A percentile compares a stretch with the other conserved stretches of the same genome.
Conservation (phyloP, 306 rosid species). For the Vicia faba region DNA sequence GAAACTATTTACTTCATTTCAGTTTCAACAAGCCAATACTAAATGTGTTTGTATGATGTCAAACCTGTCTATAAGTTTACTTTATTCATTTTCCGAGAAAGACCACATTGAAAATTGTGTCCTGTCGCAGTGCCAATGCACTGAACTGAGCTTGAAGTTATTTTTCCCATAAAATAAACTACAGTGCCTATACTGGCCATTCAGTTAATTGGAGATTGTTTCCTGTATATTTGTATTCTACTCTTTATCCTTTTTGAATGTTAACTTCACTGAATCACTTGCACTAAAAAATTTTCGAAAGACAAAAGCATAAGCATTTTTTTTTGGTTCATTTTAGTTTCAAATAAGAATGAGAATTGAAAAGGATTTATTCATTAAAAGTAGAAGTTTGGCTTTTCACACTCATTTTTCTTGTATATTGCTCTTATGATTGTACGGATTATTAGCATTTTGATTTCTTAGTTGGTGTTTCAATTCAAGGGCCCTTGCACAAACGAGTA, state of each 20-base stretch:
- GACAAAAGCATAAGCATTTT: not conserved
- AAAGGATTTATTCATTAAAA: slow-evolving; percentile 6
- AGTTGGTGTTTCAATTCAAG: slow-evolving; percentile 19
- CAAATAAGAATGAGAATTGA: slow-evolving; percentile 24
- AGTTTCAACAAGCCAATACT: slow-evolving; percentile 15
- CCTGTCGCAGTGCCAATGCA: slow-evolving; percentile 2
- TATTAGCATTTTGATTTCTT: slow-evolving; percentile 20
- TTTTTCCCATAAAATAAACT: not conserved
- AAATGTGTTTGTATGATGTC: not conserved
- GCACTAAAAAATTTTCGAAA: not conserved
- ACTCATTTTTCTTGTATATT: slow-evolving; percentile 9
- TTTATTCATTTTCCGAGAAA: slow-evolving; percentile 9
- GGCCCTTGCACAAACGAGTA: slow-evolving; percentile 9
- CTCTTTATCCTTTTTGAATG: slow-evolving; percentile 4
- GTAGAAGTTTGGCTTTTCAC: not conserved
- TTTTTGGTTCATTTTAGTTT: slow-evolving; percentile 1
- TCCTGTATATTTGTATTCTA: slow-evolving; percentile 3
- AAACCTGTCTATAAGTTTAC: slow-evolving; percentile 14
- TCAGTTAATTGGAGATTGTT: slow-evolving; percentile 8
- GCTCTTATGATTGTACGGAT: slow-evolving; percentile 3
- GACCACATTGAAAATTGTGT: slow-evolving; percentile 14
- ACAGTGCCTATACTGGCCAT: not conserved
- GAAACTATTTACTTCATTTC: not conserved
- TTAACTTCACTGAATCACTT: slow-evolving; percentile 24
- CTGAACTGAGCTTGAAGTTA: slow-evolving; percentile 1